Base-by-base conservation (phyloP, 805 yeast species). In the Metschnikowia arizonensis region DNA sequence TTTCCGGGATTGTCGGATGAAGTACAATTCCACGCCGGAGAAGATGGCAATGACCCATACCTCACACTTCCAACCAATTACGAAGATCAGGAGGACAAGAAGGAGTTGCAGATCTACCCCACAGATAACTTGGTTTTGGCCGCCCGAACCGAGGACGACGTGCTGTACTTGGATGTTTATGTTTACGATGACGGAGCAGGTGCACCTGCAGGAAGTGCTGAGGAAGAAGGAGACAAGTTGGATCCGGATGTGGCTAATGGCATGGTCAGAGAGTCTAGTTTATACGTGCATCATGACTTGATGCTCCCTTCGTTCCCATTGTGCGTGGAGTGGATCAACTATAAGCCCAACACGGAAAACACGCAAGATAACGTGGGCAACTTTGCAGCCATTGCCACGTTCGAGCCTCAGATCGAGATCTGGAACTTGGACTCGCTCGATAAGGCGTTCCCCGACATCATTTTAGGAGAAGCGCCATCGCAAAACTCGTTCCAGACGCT, bases 221-320 rank as follows among this genome's bases (percentile, higher is more conserved):
- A 83, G 49, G 83, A 77, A 50, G 90, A 82, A 50, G 82, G 73
- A 36, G 91, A 84, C 57, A 75, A 76, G 49, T 58, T 68, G 29
- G 90, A 85, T 58, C 81, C 81, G n/a, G 88, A 83, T 62, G 87
- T 81, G 12, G 85, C 86, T 40, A 78, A 74, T 53, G 95, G 91
- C 10, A 63, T 80, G 58, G 76, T 77, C 32, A 78, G 95, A 69
- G 93, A 81, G 40, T 77, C 83, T 44, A 79, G 83, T 31, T 69
- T 93, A 52, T 93, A 93, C 60, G 93, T 91, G 41, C 99, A 93
- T 62, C 99, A 93, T 65, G 99, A 93, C 64, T 68, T 91, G 55
- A 88, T 93, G 97, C 76, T 93, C 50, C 99, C 99, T 1, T 85
- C 97, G 2, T 91, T 93, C 76, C 99, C 99, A 33, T 75, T 93